Conservation (phyloP, 2,329 filamentous ascomycete genomes). For the Meredithiella fracta region DNA sequence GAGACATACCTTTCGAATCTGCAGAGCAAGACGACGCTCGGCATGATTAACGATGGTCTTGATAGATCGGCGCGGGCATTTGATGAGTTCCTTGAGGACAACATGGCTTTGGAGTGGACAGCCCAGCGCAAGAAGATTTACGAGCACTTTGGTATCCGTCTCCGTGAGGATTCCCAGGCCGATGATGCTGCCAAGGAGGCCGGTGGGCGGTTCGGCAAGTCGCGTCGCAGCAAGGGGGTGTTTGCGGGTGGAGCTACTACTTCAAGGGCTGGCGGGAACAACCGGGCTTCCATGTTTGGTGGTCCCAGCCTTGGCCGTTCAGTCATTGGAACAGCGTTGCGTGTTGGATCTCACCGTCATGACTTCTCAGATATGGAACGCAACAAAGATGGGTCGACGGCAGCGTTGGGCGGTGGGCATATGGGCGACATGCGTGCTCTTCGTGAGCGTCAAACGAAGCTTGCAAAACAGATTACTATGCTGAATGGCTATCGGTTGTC, state of each 20-base stretch:
- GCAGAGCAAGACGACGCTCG: constrained; percentile 77
- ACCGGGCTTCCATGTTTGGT: constrained; percentile 31
- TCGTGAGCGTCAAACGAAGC: constrained; percentile 69
- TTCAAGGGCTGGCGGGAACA: constrained; percentile 25
- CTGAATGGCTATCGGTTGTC: constrained; percentile 59
- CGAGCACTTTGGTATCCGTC: constrained; percentile 81
- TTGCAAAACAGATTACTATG: constrained; percentile 61
- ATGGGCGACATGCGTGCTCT: constrained; percentile 58
- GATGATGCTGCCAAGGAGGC: constrained; percentile 25
- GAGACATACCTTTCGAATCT: constrained; percentile 70
- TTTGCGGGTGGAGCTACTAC: constrained; percentile 31
- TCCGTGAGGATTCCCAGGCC: constrained; percentile 28
- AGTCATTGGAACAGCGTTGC: constrained; percentile 66
- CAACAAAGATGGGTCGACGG: constrained; percentile 25
- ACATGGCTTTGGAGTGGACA: constrained; percentile 91
- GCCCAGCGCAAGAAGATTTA: constrained; percentile 85
- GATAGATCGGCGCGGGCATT: constrained; percentile 82
- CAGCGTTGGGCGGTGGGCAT: constrained; percentile 26
- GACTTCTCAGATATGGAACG: constrained; percentile 55
- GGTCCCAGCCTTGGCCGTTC: constrained; percentile 61
- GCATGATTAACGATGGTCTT: constrained; percentile 82
- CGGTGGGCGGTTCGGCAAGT: constrained; percentile 40
- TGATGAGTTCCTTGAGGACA: constrained; percentile 84
- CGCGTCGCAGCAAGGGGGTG: constrained; percentile 34
- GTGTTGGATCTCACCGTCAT: constrained; percentile 45